Conservation (phyloP, 2,329 filamentous ascomycete genomes). For the Penicillium verrucosum region DNA sequence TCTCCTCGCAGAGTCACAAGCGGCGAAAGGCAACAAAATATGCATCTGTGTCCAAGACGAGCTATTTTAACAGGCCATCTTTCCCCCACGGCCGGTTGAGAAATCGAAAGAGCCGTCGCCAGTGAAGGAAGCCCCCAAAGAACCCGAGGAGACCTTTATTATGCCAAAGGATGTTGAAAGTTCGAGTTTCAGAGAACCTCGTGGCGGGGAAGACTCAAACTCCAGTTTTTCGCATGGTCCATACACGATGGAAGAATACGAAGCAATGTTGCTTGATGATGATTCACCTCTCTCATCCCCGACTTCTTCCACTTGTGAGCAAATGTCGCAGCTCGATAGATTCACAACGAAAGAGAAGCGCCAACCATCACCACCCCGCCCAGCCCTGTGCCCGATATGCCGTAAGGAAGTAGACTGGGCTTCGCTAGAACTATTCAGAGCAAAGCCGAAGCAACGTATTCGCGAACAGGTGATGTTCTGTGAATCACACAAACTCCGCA, state of each 20-base stretch:
- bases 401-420: constrained; percentile 55
- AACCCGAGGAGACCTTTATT: constrained; percentile 22
- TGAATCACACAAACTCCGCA: constrained; percentile 56
- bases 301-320: constrained; percentile 18
- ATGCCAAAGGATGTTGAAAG: constrained; percentile 25
- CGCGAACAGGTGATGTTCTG: constrained; percentile 56
- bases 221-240: constrained; percentile 31
- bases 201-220: constrained; percentile 12
- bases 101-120: neutral
- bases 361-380: constrained; percentile 8
- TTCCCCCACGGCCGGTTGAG: neutral
- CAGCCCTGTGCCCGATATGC: constrained; percentile 64
- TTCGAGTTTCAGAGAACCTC: constrained; percentile 4
- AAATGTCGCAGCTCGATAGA: constrained; percentile 17
- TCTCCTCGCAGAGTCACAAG: constrained; percentile 16
- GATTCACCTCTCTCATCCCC: constrained; percentile 31
- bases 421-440: constrained; percentile 53
- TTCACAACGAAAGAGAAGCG: constrained; percentile 1
- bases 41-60: constrained; percentile 13
- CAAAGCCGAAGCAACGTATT: constrained; percentile 33
- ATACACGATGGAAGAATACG: constrained; percentile 19
- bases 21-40: constrained; percentile 19
- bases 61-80: constrained; percentile 11
- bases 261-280: constrained; percentile 21
- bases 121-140: neutral